Evolutionary conservation across 345 rosid genomes (phyloP).

Genomic region (Eucalyptus dawsonii): DNA sequence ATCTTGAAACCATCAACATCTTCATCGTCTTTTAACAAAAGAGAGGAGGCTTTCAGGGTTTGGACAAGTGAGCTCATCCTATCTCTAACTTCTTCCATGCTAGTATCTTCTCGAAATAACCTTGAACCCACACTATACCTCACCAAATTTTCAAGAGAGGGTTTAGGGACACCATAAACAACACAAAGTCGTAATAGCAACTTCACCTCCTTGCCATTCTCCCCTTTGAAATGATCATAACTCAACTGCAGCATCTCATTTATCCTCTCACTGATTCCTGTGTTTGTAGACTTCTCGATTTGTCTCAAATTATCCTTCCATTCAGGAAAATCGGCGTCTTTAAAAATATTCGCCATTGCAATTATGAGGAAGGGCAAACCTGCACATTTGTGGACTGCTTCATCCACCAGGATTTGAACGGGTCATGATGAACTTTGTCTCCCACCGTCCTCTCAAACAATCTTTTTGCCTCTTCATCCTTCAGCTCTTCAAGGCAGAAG

Average conservation of each 20-base stretch:
- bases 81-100: background rate
- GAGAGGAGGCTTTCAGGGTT: no score
- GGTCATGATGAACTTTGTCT: fast-evolving
- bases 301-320: fast-evolving
- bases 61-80: background rate
- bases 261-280: fast-evolving
- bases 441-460: background rate
- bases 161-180: background rate
- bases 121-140: fast-evolving
- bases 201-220: background rate
- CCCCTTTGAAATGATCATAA: background rate
- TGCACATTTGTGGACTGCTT: background rate
- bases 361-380: background rate
- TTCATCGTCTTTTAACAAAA: no score
- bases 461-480: background rate
- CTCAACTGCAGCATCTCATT: background rate
- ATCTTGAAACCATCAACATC: no score
- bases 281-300: fast-evolving
- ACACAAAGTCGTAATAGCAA: fast-evolving
- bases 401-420: background rate
- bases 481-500: no score
- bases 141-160: background rate
- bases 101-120: fast-evolving
- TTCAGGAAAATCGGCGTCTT: fast-evolving
- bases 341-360: fast-evolving